Evolutionary conservation across 208 protist genomes (phyloP), one percentile per base, ranked within the genome.

Genomic region (Acanthamoeba polyphaga): DNA sequence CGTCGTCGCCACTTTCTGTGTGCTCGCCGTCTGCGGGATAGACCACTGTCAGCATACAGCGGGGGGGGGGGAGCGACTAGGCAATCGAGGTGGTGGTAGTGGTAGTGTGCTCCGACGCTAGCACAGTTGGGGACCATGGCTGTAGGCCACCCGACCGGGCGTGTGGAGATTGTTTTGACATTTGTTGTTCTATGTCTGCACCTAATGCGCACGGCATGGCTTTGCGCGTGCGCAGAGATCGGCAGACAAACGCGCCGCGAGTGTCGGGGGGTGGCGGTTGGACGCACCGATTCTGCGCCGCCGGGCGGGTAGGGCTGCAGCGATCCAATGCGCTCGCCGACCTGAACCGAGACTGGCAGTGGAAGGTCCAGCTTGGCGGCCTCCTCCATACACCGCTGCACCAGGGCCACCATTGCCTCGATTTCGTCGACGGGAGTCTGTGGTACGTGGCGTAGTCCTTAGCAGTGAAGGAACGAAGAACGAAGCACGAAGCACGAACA

Each of bases 181-280:
- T 43, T 60, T 9, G 13, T 85, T 85, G 34, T n/a, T 85, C 78
- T 85, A 85, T 85, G 78, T 85, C 78, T 60, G 78, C 46, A 51
- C 78, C 78, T 85, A 85, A 85, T 85, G 78, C 78, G 46, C 78
- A 34, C 49, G 46, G 78, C 46, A 85, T 85, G 46, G 46, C 78
- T 85, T 85, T 51, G 9, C 78, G 7, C 22, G 27, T 34, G 49
- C 22, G 78, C 78, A 85, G 78, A 85, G 78, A 85, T 85, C 78
- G 78, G 78, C 78, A 60, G 49, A 85, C 78, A 85, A 85, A 62
- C 46, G 49, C 27, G 2, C 29, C 27, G 17, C 19, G 55, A 60
- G 55, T 24, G 55, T 5, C 15, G 6, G 24, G 24, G 12, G n/a
- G 3, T 1, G 32, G 55, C 15, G 55, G 19, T 22, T 24, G 19